phyloP scores from a whole-genome alignment of 495 filamentous ascomycete genomes.

The Evansstolkia leycettana region DNA sequence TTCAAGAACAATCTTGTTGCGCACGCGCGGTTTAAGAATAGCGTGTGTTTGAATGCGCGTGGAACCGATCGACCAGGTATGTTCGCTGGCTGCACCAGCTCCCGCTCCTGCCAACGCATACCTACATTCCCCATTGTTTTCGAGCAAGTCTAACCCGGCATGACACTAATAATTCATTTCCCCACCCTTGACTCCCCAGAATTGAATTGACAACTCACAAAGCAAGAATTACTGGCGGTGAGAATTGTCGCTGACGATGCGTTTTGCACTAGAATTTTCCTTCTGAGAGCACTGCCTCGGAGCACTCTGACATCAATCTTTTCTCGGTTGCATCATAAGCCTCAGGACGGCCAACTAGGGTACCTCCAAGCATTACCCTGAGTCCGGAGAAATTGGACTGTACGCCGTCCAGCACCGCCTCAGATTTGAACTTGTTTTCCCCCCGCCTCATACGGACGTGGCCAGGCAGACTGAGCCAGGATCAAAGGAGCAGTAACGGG shows the following conservation, averaged over 20 bases:
- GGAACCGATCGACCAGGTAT: constrained; percentile 33
- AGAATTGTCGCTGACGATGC: constrained; percentile 8
- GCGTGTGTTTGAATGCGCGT: constrained; percentile 15
- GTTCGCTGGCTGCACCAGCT: constrained; percentile 27
- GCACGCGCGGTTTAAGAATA: constrained; percentile 3
- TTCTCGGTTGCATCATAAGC: constrained; percentile 9
- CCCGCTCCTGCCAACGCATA: constrained; percentile 39
- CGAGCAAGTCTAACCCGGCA: constrained; percentile 21
- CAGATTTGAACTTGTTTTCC: constrained; percentile 6
- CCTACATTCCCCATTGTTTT: constrained; percentile 22
- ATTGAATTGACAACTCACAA: constrained; percentile 22
- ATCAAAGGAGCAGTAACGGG: constrained; percentile 7
- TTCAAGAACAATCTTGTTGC: constrained; percentile 5
- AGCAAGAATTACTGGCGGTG: constrained; percentile 10
- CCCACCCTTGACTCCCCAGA: constrained; percentile 6
- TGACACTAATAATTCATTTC: constrained; percentile 10
- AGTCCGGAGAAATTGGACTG: constrained; percentile 6
- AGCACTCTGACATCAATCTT: constrained; percentile 14
- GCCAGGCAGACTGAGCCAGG: constrained; percentile 11
- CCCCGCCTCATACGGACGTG: constrained; percentile 12
- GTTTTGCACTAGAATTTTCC: constrained; percentile 12
- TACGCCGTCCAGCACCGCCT: constrained; percentile 19
- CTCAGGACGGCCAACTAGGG: constrained; percentile 12
- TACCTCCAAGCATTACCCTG: constrained; percentile 6
- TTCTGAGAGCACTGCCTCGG: constrained; percentile 6